These are phyloP conservation scores for Tuctoria greenei DNA, from an alignment of 176 grass and related monocot genomes.

Conservation along the genomic window DNA sequence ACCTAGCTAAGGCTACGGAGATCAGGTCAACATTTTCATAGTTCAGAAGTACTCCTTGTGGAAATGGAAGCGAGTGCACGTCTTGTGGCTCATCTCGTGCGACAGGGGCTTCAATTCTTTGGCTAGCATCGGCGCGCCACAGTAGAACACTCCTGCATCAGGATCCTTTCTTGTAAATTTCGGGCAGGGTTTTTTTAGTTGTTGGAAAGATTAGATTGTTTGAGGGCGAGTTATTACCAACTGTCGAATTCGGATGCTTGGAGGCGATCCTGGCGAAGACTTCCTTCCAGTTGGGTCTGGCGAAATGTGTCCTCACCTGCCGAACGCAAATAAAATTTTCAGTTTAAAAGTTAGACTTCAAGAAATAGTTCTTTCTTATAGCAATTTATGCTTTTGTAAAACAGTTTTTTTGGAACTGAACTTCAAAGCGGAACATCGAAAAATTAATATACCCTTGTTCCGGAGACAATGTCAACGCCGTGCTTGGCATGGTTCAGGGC, in stretches of 20 bases:
- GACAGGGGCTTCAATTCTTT: constrained; percentile 84
- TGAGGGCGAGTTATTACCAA: constrained; percentile 56
- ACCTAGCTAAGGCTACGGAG: constrained; percentile 41
- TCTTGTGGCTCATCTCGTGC: constrained; percentile 90
- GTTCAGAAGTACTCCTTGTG: constrained; percentile 96
- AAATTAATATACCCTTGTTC: constrained; percentile 71
- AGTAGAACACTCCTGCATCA: constrained; percentile 90
- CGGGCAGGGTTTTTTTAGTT: not conserved
- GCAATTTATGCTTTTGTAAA: not conserved
- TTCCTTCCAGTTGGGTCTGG: constrained; percentile 96
- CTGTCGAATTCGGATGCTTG: constrained; percentile 81
- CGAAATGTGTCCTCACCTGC: constrained; percentile 98
- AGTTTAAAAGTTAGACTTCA: constrained; percentile 3
- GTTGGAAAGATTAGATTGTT: not conserved
- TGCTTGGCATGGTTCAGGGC: constrained; percentile 97
- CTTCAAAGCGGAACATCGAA: not conserved
- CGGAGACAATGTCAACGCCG: constrained; percentile 89
- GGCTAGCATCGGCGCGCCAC: constrained; percentile 70
- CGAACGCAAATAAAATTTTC: not conserved
- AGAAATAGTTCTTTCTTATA: not conserved
- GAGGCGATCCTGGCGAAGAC: constrained; percentile 81
- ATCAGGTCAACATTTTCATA: constrained; percentile 33
- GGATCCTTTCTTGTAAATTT: not conserved
- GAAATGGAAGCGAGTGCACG: constrained; percentile 87
- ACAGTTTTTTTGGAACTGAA: not conserved